A percentile compares a stretch with the other conserved stretches of the same genome.
Conservation (phyloP, 148 eudicot species). For the Euryodendron excelsum region DNA sequence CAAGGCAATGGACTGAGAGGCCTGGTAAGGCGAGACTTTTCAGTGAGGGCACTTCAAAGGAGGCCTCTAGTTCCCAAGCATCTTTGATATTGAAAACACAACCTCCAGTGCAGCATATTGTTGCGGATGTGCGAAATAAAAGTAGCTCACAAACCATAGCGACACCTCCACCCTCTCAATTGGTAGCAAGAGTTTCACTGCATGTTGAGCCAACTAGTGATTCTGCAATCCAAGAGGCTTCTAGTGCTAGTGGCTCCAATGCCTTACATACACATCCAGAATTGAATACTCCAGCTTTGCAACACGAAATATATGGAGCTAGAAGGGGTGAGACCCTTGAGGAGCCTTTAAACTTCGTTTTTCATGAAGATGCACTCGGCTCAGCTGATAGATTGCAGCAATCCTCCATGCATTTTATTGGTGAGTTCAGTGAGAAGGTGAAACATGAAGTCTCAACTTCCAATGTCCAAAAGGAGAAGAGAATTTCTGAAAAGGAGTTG, state of each 20-base stretch:
- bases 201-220: slow-evolving; percentile 2
- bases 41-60: slow-evolving; percentile 29
- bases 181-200: slow-evolving; percentile 3
- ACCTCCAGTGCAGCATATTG: slow-evolving; percentile 15
- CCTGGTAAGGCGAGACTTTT: slow-evolving; percentile 20
- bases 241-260: slow-evolving; percentile 2
- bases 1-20: slow-evolving; percentile 21
- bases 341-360: slow-evolving; percentile 20
- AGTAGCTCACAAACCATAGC: neutral
- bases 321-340: slow-evolving; percentile 22
- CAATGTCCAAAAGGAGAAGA: slow-evolving; percentile 32
- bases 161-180: slow-evolving; percentile 11
- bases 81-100: slow-evolving; percentile 27
- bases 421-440: slow-evolving; percentile 56
- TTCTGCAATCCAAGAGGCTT: neutral
- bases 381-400: slow-evolving; percentile 60
- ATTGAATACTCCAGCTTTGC: slow-evolving; percentile 26
- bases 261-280: too few species aligned
- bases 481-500: slow-evolving; percentile 21
- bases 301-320: slow-evolving; percentile 17
- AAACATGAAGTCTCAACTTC: slow-evolving; percentile 59
- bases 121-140: neutral
- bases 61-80: slow-evolving; percentile 27
- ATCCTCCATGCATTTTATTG: slow-evolving; percentile 51
- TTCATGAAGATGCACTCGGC: slow-evolving; percentile 48